Percentiles rank a stretch among this genome's conserved stretches.
phyloP scores from a whole-genome alignment of 2,329 filamentous ascomycete species.

The Cladosporium halotolerans region DNA sequence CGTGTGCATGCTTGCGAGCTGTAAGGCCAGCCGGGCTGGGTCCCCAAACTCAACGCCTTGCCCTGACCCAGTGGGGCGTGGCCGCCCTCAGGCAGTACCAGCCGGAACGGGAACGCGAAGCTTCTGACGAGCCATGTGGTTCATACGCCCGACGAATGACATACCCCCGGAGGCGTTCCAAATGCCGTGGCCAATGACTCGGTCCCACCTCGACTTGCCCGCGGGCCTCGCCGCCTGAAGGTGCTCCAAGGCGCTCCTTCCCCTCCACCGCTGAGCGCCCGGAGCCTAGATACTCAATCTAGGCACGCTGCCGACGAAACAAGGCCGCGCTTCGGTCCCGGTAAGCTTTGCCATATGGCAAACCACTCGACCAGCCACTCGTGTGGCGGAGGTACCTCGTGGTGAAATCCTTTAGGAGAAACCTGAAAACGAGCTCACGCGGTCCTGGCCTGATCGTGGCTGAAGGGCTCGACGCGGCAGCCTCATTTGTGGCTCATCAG shows the following conservation, averaged over 20 bases:
- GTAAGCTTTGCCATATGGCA: slow-evolving; percentile 2
- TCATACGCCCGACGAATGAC: too few relatives aligned
- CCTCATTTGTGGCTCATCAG: not conserved
- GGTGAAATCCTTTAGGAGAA: too few relatives aligned
- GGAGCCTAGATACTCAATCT: not conserved
- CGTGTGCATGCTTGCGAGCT: too few relatives aligned
- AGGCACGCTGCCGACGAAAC: slow-evolving; percentile 4
- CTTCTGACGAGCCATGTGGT: too few relatives aligned
- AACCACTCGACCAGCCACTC: not conserved
- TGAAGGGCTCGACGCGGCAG: not conserved
- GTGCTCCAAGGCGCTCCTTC: not conserved
- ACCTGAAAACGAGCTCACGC: not conserved
- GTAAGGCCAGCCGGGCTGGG: too few relatives aligned
- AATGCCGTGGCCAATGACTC: not conserved
- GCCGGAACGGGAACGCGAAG: too few relatives aligned
- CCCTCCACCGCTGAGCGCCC: not conserved
- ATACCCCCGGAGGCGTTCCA: too few relatives aligned
- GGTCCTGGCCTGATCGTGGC: not conserved
- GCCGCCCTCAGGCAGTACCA: too few relatives aligned
- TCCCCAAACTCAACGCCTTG: too few relatives aligned
- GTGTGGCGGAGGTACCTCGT: too few relatives aligned
- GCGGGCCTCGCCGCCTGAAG: slow-evolving; percentile 2
- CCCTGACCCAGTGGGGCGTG: too few relatives aligned
- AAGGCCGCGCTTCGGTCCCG: not conserved
- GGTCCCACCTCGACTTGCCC: not conserved